Evolutionary conservation across 768 basidiomycete species (phyloP).

Genomic region (Grammothele lineata): DNA sequence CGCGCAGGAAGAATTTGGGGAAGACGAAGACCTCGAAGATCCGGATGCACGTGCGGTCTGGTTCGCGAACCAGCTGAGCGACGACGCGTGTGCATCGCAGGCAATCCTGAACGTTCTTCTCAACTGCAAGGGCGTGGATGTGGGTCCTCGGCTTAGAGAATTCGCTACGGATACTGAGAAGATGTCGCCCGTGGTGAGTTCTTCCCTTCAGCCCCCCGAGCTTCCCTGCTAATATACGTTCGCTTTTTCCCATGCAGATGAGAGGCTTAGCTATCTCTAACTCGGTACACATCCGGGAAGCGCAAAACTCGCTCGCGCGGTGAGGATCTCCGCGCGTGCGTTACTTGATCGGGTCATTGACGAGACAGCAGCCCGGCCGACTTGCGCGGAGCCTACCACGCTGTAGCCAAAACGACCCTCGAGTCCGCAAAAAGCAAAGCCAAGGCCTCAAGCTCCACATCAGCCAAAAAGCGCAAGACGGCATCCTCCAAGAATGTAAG

Average conservation of each 20-base stretch:
- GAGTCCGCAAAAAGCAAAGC: conserved; percentile 37
- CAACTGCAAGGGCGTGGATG: conserved; percentile 48
- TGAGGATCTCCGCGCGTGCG: conserved; percentile 23
- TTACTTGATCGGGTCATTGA: background rate
- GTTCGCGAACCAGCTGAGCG: conserved; percentile 67
- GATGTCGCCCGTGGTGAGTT: conserved; percentile 55
- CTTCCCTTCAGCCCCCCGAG: background rate
- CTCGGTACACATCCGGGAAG: conserved; percentile 46
- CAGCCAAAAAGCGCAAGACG: conserved; percentile 23
- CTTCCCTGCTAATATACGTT: background rate
- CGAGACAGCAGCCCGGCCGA: conserved; percentile 45
- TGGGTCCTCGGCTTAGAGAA: conserved; percentile 39
- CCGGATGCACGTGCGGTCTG: conserved; percentile 54
- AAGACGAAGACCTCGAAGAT: conserved; percentile 30
- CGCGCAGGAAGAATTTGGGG: background rate
- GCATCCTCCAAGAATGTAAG: conserved; percentile 20
- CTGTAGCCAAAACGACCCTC: conserved; percentile 41
- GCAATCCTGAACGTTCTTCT: conserved; percentile 57
- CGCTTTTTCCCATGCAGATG: conserved; percentile 39
- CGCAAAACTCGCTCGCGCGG: conserved; percentile 60
- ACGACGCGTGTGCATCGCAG: conserved; percentile 62
- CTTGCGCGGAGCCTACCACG: conserved; percentile 47
- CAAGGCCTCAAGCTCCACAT: conserved; percentile 28
- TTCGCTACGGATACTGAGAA: conserved; percentile 49
- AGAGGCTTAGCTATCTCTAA: conserved; percentile 60